Conservation (phyloP, 768 basidiomycete genomes). For the Pisolithus microcarpus region DNA sequence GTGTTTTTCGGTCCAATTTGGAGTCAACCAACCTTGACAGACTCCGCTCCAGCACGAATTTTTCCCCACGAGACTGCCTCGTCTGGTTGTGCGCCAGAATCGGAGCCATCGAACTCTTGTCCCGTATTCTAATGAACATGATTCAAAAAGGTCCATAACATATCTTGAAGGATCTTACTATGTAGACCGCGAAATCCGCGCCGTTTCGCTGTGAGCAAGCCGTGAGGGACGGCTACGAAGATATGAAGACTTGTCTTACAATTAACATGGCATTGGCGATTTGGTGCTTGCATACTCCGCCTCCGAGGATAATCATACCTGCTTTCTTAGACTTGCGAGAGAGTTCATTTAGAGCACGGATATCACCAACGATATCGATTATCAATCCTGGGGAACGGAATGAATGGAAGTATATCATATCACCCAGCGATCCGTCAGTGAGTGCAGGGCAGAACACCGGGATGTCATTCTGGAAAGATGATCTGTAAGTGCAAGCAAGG, state of each 20-base stretch:
- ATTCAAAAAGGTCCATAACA: background rate
- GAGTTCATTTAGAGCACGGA: constrained; percentile 84
- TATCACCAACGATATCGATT: constrained; percentile 93
- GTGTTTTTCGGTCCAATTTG: background rate
- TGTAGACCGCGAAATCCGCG: constrained; percentile 94
- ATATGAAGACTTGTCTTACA: constrained; percentile 39
- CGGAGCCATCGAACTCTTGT: constrained; percentile 98
- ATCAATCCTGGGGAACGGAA: constrained; percentile 80
- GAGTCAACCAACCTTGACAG: constrained; percentile 57
- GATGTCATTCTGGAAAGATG: constrained; percentile 75
- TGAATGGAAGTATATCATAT: constrained; percentile 99
- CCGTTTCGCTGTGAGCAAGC: constrained; percentile 71
- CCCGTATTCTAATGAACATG: constrained; percentile 72
- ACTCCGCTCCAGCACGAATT: constrained; percentile 77
- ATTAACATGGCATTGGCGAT: constrained; percentile 99
- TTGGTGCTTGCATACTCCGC: constrained; percentile 98
- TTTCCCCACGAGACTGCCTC: constrained; percentile 99
- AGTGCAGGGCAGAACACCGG: constrained; percentile 98
- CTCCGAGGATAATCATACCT: constrained; percentile 97
- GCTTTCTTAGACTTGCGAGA: constrained; percentile 84
- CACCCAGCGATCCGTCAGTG: constrained; percentile 96
- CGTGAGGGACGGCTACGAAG: background rate
- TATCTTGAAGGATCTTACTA: constrained; percentile 41
- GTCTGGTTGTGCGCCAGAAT: constrained; percentile 93
- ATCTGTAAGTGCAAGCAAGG: constrained; percentile 16